Evolutionary conservation across 23 red algal species (phyloP), one percentile per base, ranked within the genome.

Genomic region (Cyanidioschyzon merolae): DNA sequence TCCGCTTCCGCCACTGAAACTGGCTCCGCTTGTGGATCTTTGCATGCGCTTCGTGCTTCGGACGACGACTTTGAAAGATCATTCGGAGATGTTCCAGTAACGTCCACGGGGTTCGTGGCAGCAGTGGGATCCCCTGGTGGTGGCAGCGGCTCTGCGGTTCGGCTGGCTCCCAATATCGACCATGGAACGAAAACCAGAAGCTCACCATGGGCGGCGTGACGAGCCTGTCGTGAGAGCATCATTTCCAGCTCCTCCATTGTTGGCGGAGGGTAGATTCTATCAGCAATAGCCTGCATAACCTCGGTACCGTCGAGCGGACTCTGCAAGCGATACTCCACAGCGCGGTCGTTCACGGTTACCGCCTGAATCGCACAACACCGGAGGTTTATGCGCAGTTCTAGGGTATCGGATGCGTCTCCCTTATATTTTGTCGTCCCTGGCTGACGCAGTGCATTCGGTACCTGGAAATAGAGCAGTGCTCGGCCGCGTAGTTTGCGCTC

Each of bases 181-280:
- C 63, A 35, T 32, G 63, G 30, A 25, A 32, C 63, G 21, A 32
- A 7, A 7, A 71, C 63, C 7, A 17, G 63, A 7, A 71, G 63
- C 63, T 71, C 63, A 17, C 63, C 63, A 25, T 32, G 63, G 12
- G 63, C 63, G n/a, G 63, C 63, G n/a, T 27, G n/a, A 25, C 63
- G 63, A 3, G 63, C 63, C 29, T 35, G 32, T 7, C 63, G 63
- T 7, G 63, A 7, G 12, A 25, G 16, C 21, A 32, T 25, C n/a
- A 25, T 35, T 35, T 71, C 63, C 12, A 71, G n/a, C n/a, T 25
- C 63, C 12, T 71, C 63, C 63, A 71, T 3, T 32, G 63, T 71
- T 25, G 63, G 63, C 7, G 32, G 21, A 3, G 63, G 63, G 29
- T 71, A 71, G 63, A 71, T 71, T 25, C 63, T 7, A 32, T 71